These are phyloP conservation scores for Naegleria lovaniensis DNA, from an alignment of 208 protist genomes.

Conservation along the genomic window DNA sequence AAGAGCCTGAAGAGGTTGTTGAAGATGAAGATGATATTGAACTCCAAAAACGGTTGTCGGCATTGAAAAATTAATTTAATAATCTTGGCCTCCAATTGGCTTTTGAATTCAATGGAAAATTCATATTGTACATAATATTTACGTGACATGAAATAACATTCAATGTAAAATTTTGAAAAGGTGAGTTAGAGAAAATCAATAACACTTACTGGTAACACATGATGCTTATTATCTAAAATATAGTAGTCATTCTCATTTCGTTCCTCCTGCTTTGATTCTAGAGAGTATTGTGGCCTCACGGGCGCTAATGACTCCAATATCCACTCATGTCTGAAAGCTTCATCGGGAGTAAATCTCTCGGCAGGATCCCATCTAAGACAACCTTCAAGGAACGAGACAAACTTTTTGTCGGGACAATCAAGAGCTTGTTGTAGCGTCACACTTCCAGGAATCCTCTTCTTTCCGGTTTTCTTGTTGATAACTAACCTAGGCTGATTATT, in stretches of 20 bases:
- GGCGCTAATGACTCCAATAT: neutral
- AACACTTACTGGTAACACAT: neutral
- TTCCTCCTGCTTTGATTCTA: neutral
- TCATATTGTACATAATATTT: neutral
- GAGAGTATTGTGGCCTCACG: neutral
- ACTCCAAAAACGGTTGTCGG: neutral
- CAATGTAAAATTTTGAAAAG: no score
- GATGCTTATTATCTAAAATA: neutral
- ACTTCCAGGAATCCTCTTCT: conserved; percentile 48
- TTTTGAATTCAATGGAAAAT: neutral
- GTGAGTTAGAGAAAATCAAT: no score
- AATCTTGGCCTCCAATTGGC: neutral
- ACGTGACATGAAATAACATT: no score
- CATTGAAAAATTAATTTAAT: neutral
- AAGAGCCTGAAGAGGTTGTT: neutral
- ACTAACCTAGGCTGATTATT: conserved; percentile 44
- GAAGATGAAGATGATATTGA: neutral
- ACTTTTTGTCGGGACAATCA: conserved; percentile 47
- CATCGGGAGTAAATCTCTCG: conserved; percentile 18
- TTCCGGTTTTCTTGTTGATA: conserved; percentile 49
- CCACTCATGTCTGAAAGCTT: conserved; percentile 29
- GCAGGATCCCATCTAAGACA: conserved; percentile 38
- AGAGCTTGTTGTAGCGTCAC: conserved; percentile 45
- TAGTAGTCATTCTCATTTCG: neutral
- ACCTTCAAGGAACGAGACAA: conserved; percentile 52